phyloP scores from a whole-genome alignment of 1,284 basidiomycete genomes.

The Serendipita sp. region DNA sequence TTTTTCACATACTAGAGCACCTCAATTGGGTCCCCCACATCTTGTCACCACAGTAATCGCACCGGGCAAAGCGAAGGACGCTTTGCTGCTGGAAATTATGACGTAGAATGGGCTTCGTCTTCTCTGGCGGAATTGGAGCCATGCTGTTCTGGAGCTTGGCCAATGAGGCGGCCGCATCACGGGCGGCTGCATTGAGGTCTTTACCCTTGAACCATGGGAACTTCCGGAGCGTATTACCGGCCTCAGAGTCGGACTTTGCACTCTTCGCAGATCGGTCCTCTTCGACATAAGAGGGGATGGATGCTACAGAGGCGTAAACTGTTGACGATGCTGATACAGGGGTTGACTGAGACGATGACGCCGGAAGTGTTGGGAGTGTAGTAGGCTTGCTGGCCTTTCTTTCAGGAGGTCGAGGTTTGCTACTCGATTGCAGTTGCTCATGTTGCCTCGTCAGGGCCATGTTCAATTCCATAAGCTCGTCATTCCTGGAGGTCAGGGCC shows the following conservation, averaged over 20 bases:
- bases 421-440: constrained; percentile 29
- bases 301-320: background rate
- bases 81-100: constrained; percentile 87
- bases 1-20: constrained; percentile 54
- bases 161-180: background rate
- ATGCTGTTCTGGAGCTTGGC: background rate
- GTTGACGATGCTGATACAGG: background rate
- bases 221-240: background rate
- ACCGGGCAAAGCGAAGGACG: constrained; percentile 77
- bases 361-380: background rate
- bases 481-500: constrained; percentile 79
- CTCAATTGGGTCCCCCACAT: constrained; percentile 94
- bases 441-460: constrained; percentile 64
- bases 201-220: constrained; percentile 13
- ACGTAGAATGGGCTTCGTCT: constrained; percentile 33
- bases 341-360: background rate
- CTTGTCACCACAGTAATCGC: constrained; percentile 93
- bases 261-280: background rate
- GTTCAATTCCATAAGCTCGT: constrained; percentile 78
- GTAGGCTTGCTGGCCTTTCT: background rate
- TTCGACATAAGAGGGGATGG: constrained; percentile 3
- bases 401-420: background rate
- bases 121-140: background rate
- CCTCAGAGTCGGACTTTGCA: constrained; percentile 1
- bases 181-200: background rate